Evolutionary conservation across 2,329 filamentous ascomycete genomes (phyloP).

Genomic region (Fusarium miscanthi): DNA sequence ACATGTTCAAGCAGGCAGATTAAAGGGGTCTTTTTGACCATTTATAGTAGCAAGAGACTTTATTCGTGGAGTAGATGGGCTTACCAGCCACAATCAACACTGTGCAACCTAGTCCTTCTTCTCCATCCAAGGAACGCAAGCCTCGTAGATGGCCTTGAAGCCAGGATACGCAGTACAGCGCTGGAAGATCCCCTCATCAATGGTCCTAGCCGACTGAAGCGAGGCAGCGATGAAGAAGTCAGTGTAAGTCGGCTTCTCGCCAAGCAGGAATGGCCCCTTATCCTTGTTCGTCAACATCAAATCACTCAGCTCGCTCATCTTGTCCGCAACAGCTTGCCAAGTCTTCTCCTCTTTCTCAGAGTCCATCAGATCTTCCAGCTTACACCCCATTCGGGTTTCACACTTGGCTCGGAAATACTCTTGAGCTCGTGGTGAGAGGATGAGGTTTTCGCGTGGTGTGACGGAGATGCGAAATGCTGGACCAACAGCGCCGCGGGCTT

Average conservation of each 20-base stretch:
- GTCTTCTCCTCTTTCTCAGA: not conserved
- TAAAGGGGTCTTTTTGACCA: too few relatives aligned
- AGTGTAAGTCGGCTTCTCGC: slow-evolving; percentile 5
- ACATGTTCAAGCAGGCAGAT: slow-evolving; percentile 45
- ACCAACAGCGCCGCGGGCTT: not conserved
- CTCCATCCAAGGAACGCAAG: not conserved
- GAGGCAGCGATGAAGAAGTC: slow-evolving; percentile 21
- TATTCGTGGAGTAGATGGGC: too few relatives aligned
- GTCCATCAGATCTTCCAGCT: not conserved
- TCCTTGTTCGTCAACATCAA: slow-evolving; percentile 4
- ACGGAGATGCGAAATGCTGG: not conserved
- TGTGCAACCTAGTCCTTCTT: not conserved
- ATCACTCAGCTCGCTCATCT: not conserved
- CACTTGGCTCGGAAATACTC: slow-evolving; percentile 12
- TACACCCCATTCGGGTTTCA: not conserved
- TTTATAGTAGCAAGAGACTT: too few relatives aligned
- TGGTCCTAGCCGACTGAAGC: slow-evolving; percentile 5
- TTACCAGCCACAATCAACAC: too few relatives aligned
- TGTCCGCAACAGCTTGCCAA: not conserved
- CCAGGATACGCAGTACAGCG: not conserved
- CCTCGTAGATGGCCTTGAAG: slow-evolving; percentile 9
- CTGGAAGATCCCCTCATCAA: slow-evolving; percentile 8
- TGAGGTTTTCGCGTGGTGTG: not conserved
- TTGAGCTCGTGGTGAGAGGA: slow-evolving; percentile 12
- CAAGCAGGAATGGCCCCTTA: not conserved